Evolutionary conservation across 1,139 yeast species (phyloP).

Genomic region (Debaryomyces fabryi): DNA sequence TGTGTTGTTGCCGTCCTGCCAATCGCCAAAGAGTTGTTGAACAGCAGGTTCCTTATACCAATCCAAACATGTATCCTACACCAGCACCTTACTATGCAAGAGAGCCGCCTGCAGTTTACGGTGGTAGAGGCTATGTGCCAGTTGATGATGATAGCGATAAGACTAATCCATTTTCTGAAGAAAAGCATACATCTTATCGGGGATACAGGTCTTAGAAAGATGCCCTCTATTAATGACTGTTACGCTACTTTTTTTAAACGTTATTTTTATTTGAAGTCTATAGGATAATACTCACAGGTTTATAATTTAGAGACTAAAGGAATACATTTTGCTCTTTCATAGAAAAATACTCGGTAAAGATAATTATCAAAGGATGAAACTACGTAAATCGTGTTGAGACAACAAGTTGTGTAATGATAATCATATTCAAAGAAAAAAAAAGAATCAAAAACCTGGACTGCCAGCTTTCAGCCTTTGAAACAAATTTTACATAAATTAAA

Average conservation of each 20-base stretch:
- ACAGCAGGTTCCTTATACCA: conserved; percentile 26
- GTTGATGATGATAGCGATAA: conserved; percentile 9
- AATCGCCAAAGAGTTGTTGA: conserved; percentile 17
- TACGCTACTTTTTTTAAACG: not conserved
- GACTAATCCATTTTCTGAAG: conserved; percentile 19
- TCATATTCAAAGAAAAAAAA: not conserved
- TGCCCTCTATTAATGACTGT: not conserved
- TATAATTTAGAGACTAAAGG: not conserved
- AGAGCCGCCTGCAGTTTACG: conserved; percentile 15
- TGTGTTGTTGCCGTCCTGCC: conserved; percentile 46
- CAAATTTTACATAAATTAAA: too few species aligned
- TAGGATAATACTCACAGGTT: not conserved
- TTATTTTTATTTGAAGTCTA: not conserved
- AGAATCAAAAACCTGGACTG: too few species aligned
- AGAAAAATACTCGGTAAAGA: not conserved
- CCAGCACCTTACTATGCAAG: conserved; percentile 21
- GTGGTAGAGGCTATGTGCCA: conserved; percentile 17
- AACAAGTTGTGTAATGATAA: not conserved
- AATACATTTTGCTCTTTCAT: not conserved
- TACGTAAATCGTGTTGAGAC: not conserved
- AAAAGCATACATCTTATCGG: conserved; percentile 1
- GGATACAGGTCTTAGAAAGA: not conserved
- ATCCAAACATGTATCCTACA: conserved; percentile 44
- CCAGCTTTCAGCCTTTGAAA: too few species aligned
- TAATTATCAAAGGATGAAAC: not conserved